These are phyloP conservation scores for Rubia occidens DNA, from an alignment of 305 asterid species.

Conservation along the genomic window DNA sequence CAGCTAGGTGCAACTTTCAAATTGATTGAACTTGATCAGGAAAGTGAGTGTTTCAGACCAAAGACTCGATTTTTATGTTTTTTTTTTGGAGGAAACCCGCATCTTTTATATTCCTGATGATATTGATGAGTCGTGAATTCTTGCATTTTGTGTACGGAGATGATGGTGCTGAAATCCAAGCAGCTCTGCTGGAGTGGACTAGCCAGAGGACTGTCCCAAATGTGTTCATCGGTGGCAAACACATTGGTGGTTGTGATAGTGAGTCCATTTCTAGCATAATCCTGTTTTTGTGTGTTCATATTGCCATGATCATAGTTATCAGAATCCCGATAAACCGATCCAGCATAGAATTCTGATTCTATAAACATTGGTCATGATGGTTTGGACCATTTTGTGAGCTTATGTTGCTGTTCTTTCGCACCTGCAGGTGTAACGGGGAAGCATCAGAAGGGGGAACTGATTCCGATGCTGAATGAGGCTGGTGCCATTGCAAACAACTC, in stretches of 20 bases:
- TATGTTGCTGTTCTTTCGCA: not conserved
- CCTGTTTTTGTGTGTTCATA: not conserved
- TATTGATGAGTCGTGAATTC: not conserved
- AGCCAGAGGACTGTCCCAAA: conserved; percentile 80
- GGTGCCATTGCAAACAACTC: conserved; percentile 42
- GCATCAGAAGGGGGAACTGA: conserved; percentile 52
- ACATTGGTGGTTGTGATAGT: conserved; percentile 82
- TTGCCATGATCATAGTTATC: too few relatives aligned
- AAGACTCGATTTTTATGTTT: not conserved
- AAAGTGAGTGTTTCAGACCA: conserved; percentile 38
- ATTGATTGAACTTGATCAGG: conserved; percentile 60
- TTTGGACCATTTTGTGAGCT: not conserved
- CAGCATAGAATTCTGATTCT: not conserved
- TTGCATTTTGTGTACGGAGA: conserved; percentile 25
- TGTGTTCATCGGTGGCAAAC: conserved; percentile 68
- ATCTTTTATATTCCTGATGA: not conserved
- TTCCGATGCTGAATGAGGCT: conserved; percentile 52
- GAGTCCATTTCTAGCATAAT: conserved; percentile 11
- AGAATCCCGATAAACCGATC: too few relatives aligned
- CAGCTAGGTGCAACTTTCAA: conserved; percentile 48
- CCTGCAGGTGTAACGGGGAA: conserved; percentile 44
- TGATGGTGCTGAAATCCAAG: conserved; percentile 62
- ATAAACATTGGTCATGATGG: not conserved
- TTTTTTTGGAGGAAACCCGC: not conserved
- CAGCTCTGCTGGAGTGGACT: conserved; percentile 67